Base-by-base conservation (phyloP, 345 rosid genomes). In the Mercurialis annua region DNA sequence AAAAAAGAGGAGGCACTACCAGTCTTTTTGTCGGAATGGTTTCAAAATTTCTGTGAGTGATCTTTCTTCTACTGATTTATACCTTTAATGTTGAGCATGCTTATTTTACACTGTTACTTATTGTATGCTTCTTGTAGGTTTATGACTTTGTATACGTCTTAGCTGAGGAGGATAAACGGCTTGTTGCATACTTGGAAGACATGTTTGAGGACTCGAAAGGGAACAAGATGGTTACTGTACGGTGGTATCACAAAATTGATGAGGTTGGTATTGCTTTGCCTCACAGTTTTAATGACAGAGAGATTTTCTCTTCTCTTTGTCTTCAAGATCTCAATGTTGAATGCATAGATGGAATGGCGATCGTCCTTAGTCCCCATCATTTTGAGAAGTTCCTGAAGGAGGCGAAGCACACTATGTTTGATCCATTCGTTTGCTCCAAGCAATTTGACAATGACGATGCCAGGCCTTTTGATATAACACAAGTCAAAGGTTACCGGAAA, bases 221-320 rank as follows among this genome's bases (percentile, higher is more conserved):
- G 80, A 82, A 62, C 72, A 87, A 82, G 77, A 86, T 84, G 96
- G 96, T 82, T 53, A 76, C 73, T 79, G 89, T 89, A 77, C 92
- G 84, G 62, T 92, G 98, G 98, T 87, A 87, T 89, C 98, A 92
- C 86, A 84, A 82, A 78, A 84, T 84, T 81, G 94, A 88, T 67
- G 97, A 90, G 86, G 89, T 90, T 84, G 97, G 83, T 83, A 63
- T 67, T 80, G 76, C 62, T 80, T 81, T 80, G 68, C 74, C 94
- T 70, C 74, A 70, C 75, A 84, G 75, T 74, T 78, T 55, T 77
- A 83, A 71, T 80, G 90, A 83, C 80, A 79, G 87, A 77, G 98
- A 92, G 90, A 81, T 92, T 81, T 86, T 82, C 84, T 87, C 80
- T 80, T 87, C 98, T 82, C 86, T 74, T 72, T 83, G 85, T 85